Percentiles rank a stretch among this genome's conserved stretches.
These are phyloP conservation scores for Rheum nobile DNA, from an alignment of 148 eudicot species.

Conservation along the genomic window DNA sequence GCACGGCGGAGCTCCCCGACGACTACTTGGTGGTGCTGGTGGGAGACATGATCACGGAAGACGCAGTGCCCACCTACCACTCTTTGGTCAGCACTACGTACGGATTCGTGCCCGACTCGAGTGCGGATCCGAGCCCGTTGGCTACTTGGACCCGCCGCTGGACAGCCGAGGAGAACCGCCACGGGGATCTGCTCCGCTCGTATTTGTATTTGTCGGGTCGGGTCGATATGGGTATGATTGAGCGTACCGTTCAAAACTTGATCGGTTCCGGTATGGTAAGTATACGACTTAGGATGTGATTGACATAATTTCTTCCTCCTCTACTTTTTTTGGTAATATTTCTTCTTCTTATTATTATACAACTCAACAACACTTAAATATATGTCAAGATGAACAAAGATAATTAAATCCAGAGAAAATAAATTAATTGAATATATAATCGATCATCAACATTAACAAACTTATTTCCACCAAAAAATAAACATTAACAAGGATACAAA, in stretches of 20 bases:
- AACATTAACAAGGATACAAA: no score
- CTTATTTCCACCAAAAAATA: no score
- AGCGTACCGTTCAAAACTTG: constrained; percentile 22
- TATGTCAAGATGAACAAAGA: no score
- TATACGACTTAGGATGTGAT: no score
- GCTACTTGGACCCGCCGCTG: constrained; percentile 27
- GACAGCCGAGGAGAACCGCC: constrained; percentile 34
- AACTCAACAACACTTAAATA: no score
- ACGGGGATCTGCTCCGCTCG: constrained; percentile 23
- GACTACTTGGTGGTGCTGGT: constrained; percentile 34
- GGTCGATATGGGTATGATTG: constrained; percentile 32
- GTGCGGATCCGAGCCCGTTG: constrained; percentile 21
- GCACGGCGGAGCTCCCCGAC: constrained; percentile 19
- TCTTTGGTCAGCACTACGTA: constrained; percentile 20
- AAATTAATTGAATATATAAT: no score
- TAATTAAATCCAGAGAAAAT: no score
- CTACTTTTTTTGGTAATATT: no score
- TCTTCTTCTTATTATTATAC: no score
- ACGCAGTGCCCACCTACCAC: constrained; percentile 32
- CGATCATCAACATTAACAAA: no score
- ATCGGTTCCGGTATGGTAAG: constrained; percentile 12
- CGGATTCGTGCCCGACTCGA: constrained; percentile 20
- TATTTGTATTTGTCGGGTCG: constrained; percentile 33
- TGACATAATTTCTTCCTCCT: no score
- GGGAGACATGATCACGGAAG: constrained; percentile 32